Base-by-base conservation (phyloP, 2,329 filamentous ascomycete species). In the Fusarium sp. region DNA sequence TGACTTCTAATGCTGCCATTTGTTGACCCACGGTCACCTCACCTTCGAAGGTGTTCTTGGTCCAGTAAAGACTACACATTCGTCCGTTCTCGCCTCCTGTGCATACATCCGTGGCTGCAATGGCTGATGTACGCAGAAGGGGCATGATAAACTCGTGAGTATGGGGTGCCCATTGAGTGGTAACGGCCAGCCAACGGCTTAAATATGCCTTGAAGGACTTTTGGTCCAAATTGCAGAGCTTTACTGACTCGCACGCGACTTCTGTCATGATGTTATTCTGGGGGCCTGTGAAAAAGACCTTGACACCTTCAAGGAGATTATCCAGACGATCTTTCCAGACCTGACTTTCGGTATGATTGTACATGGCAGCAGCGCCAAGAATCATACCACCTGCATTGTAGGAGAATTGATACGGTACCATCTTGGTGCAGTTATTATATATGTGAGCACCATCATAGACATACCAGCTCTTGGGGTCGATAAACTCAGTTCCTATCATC, bases 361-460 rank as follows among this genome's bases (percentile, higher is more conserved):
- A 91, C 86, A 92, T 89, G 74, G 89, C 90, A 4, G 90, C 89
- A 0, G 87, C 86, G 11, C 90, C 90, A 3, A 88, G 84, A 42
- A 93, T 84, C 75, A 90, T 89, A 10, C 85, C 86, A 18, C 90
- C 91, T 8, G 86, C 84, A 72, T 92, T 93, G 79, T 92, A 92
- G 2, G 87, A 87, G 84, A 90, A 93, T 74, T 91, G 89, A 63
- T 90, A 87, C 4, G 84, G 85, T 18, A 86, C 85, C 58, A 90
- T 79, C 7, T 82, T 75, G 3, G 84, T 86, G 78, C 90, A 92
- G 70, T 90, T 88, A 30, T 80, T 79, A 8, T 79, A 79, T 34
- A 85, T 85, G 54, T 88, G 84, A 8, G 85, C 85, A 34, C 90
- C 90, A 71, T 91, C 90, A 70, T 85, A 91, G 19, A 92, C 82